A percentile compares a stretch with the other conserved stretches of the same genome.
Evolutionary conservation across 805 yeast species (phyloP).

Genomic region (Candida vaughaniae): DNA sequence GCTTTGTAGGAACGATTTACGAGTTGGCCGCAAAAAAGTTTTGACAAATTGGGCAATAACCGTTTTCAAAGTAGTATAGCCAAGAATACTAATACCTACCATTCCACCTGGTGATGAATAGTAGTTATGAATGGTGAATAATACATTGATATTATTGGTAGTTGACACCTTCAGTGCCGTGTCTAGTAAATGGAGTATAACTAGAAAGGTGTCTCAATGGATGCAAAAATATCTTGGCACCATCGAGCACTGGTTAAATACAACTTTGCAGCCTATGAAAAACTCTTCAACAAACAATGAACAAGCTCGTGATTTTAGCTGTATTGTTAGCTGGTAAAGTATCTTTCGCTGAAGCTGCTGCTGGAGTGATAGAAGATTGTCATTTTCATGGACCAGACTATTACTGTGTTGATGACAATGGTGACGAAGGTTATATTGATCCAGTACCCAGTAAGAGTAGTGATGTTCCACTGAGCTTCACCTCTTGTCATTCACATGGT

Average conservation of each 20-base stretch:
- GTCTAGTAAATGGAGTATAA: too few relatives aligned
- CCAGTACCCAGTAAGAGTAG: slow-evolving; percentile 19
- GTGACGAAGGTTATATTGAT: slow-evolving; percentile 20
- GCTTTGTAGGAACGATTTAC: too few relatives aligned
- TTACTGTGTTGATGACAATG: slow-evolving; percentile 20
- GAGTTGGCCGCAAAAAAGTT: too few relatives aligned
- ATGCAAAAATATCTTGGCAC: background rate
- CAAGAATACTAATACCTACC: too few relatives aligned
- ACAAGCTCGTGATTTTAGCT: too few relatives aligned
- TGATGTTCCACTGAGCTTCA: slow-evolving; percentile 14
- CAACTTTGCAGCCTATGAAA: background rate
- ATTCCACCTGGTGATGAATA: too few relatives aligned
- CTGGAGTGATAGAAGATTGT: slow-evolving; percentile 16
- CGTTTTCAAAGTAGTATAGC: too few relatives aligned
- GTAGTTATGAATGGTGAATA: too few relatives aligned
- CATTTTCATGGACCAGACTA: slow-evolving; percentile 20
- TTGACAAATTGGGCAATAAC: too few relatives aligned
- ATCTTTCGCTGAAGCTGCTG: background rate
- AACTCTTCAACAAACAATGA: background rate
- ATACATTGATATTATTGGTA: too few relatives aligned
- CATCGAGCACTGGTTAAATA: background rate
- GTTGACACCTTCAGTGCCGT: too few relatives aligned
- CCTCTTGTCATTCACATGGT: slow-evolving; percentile 22
- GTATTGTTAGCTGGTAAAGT: too few relatives aligned
- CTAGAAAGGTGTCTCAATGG: background rate